Evolutionary conservation across 2,329 filamentous ascomycete species (phyloP).

Genomic region (Penicillium sp.): DNA sequence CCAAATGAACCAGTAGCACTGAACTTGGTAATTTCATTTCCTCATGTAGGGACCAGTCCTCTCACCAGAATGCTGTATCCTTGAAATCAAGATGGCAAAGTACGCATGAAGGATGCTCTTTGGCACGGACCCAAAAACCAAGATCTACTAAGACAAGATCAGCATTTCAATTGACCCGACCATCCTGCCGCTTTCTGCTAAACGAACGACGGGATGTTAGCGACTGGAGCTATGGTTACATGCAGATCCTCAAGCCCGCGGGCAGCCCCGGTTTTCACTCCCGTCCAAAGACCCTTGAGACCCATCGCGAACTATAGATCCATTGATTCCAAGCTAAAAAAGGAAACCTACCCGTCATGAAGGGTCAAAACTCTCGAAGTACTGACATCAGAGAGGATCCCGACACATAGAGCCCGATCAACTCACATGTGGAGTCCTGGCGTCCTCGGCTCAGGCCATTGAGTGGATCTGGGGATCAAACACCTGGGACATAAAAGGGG

Average conservation of each 20-base stretch:
- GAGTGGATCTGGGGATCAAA: neutral
- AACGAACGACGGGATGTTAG: neutral
- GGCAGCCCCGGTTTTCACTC: neutral
- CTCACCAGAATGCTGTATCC: neutral
- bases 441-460: conserved; percentile 8
- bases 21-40: neutral
- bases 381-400: conserved; percentile 5
- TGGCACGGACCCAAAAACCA: neutral
- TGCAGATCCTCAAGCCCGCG: neutral
- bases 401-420: neutral
- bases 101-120: neutral
- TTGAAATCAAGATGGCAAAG: neutral
- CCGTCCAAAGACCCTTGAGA: neutral
- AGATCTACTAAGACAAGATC: neutral
- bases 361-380: conserved; percentile 3
- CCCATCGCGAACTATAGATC: neutral
- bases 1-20: neutral
- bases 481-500: conserved; percentile 4
- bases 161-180: neutral
- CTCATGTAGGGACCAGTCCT: neutral
- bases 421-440: conserved; percentile 9
- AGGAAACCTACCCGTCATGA: neutral
- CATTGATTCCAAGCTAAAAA: neutral
- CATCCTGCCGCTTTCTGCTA: neutral
- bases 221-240: neutral